phyloP scores from a whole-genome alignment of 2,329 filamentous ascomycete species.

The Aspergillus cejpii region DNA sequence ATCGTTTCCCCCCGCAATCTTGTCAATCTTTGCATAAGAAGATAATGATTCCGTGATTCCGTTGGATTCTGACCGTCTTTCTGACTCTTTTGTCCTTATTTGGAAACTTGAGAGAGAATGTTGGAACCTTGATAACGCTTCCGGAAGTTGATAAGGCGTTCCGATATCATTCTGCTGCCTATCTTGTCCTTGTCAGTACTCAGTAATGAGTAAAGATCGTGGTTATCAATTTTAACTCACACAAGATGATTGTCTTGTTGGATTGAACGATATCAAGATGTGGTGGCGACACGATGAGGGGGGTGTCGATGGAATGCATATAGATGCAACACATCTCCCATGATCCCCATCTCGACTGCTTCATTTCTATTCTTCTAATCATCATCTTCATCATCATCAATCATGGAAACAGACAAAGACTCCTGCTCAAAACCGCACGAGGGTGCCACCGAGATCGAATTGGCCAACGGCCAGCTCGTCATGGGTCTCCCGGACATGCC shows the following conservation, averaged over 20 bases:
- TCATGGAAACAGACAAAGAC: background rate
- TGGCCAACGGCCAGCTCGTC: slow-evolving; percentile 18
- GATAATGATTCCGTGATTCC: background rate
- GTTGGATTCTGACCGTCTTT: background rate
- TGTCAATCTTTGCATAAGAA: background rate
- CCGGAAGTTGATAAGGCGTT: background rate
- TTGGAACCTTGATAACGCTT: background rate
- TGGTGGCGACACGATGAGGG: background rate
- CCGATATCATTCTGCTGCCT: background rate
- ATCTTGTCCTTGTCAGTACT: background rate
- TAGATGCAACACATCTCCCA: background rate
- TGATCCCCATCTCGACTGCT: background rate
- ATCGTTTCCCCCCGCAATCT: background rate
- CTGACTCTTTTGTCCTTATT: background rate
- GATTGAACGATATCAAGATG: background rate
- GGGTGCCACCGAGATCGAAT: slow-evolving; percentile 10
- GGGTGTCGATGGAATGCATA: background rate
- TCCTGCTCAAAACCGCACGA: background rate
- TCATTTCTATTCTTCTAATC: background rate
- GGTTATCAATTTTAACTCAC: background rate
- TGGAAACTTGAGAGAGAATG: background rate
- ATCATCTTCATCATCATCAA: background rate
- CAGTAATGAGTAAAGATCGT: background rate
- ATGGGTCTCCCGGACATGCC: slow-evolving; percentile 15
- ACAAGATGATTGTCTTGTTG: background rate